phyloP scores from a whole-genome alignment of 1,139 yeast genomes.

The Candida sanyaensis region DNA sequence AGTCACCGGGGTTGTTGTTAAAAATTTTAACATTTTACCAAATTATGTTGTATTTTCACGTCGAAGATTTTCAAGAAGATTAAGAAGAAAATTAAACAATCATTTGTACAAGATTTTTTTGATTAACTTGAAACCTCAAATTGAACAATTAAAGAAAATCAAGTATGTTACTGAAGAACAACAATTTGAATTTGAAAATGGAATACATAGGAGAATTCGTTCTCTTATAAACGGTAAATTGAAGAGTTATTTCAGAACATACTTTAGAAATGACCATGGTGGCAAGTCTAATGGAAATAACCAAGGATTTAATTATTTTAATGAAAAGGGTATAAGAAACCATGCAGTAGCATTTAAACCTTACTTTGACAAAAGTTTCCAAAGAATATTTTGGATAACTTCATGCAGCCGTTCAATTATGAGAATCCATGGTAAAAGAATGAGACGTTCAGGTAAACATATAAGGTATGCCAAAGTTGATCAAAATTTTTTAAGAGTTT shows the following conservation, averaged over 20 bases:
- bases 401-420: not conserved
- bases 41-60: conserved; percentile 8
- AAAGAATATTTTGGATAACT: conserved; percentile 35
- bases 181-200: conserved; percentile 27
- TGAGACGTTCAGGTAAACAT: not conserved
- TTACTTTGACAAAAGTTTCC: conserved; percentile 25
- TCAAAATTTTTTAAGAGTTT: not conserved
- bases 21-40: conserved; percentile 11
- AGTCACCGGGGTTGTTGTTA: not conserved
- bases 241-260: conserved; percentile 18
- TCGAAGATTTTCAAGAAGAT: conserved; percentile 9
- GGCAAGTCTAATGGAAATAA: not conserved
- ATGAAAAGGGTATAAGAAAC: not conserved
- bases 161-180: conserved; percentile 34
- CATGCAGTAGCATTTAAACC: conserved; percentile 35
- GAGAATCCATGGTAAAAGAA: not conserved
- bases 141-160: conserved; percentile 38
- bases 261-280: not conserved
- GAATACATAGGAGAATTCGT: conserved; percentile 26
- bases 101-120: conserved; percentile 42
- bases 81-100: conserved; percentile 26
- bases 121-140: conserved; percentile 41
- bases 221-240: conserved; percentile 29
- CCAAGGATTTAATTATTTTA: not conserved
- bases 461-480: not conserved